Conservation (phyloP, 164 flowering plant species). For the Berberis thunbergii region DNA sequence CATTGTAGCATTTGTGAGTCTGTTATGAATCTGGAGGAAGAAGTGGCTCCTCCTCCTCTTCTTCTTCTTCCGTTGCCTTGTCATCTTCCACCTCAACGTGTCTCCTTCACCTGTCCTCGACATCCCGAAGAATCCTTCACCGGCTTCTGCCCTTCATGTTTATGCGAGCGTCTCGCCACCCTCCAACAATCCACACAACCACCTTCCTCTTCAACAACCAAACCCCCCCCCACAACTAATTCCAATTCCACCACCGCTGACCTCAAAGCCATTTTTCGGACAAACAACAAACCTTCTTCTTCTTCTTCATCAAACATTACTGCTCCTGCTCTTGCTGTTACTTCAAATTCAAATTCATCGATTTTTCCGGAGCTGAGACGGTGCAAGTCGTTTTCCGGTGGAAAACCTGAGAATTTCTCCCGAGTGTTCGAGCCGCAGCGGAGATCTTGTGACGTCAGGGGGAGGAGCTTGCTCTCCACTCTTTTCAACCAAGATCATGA, state of each 20-base stretch:
- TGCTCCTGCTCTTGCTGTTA: not conserved
- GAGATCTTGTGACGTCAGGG: slow-evolving; percentile 81
- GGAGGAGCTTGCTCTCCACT: slow-evolving; percentile 45
- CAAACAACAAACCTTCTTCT: not conserved
- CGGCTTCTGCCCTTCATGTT: slow-evolving; percentile 84
- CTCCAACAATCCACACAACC: slow-evolving; percentile 18
- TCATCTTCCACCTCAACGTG: no score
- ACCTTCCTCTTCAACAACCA: no score
- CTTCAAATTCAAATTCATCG: slow-evolving; percentile 13
- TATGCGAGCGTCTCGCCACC: slow-evolving; percentile 79
- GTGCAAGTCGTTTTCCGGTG: slow-evolving; percentile 63
- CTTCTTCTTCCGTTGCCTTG: no score
- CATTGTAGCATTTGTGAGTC: no score
- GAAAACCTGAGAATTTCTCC: slow-evolving; percentile 46
- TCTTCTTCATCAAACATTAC: not conserved
- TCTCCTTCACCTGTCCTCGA: slow-evolving; percentile 46
- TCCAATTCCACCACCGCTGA: no score
- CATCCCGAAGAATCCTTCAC: slow-evolving; percentile 61
- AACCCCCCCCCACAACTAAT: no score
- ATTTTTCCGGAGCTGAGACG: slow-evolving; percentile 62
- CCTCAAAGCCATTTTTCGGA: no score
- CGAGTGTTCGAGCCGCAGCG: slow-evolving; percentile 70
- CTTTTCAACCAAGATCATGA: slow-evolving; percentile 61
- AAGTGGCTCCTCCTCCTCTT: no score
- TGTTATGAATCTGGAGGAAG: no score